These are phyloP conservation scores for Cardamine occulta DNA, from an alignment of 345 rosid species.

Conservation along the genomic window DNA sequence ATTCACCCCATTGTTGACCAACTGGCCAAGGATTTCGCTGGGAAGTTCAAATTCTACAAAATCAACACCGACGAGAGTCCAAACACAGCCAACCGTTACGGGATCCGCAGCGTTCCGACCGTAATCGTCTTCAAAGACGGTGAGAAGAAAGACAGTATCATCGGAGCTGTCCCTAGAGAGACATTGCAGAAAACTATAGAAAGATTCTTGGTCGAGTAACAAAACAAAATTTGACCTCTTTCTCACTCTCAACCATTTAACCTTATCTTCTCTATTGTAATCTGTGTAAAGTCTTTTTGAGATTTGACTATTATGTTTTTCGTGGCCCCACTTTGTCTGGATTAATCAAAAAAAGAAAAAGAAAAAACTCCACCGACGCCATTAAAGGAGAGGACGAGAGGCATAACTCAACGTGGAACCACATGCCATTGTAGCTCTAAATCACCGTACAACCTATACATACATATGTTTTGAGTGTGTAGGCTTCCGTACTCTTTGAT, in stretches of 20 bases:
- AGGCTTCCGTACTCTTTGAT: conserved; percentile 38
- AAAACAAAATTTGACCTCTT: neutral
- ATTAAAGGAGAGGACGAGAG: conserved; percentile 24
- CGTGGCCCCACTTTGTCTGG: conserved; percentile 11
- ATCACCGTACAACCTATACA: conserved; percentile 33
- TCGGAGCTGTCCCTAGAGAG: conserved; percentile 75
- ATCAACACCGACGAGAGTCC: conserved; percentile 77
- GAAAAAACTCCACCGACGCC: conserved; percentile 39
- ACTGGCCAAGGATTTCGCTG: conserved; percentile 58
- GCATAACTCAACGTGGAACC: conserved; percentile 33
- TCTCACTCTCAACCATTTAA: neutral
- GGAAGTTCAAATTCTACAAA: conserved; percentile 73
- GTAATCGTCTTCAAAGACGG: conserved; percentile 65
- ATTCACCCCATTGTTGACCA: conserved; percentile 66
- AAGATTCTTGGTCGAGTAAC: conserved; percentile 58
- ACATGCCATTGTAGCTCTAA: conserved; percentile 38
- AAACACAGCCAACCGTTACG: conserved; percentile 55
- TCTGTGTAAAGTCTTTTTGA: conserved; percentile 7
- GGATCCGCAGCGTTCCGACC: conserved; percentile 74
- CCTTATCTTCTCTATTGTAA: conserved; percentile 24
- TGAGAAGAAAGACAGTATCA: conserved; percentile 74
- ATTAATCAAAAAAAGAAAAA: neutral
- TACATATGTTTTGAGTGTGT: conserved; percentile 20
- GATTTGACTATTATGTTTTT: conserved; percentile 22
- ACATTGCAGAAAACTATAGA: conserved; percentile 65